A percentile compares a stretch with the other conserved stretches of the same genome.
Conservation (phyloP, 2,329 filamentous ascomycete genomes). For the Dothidotthia symphoricarpi region DNA sequence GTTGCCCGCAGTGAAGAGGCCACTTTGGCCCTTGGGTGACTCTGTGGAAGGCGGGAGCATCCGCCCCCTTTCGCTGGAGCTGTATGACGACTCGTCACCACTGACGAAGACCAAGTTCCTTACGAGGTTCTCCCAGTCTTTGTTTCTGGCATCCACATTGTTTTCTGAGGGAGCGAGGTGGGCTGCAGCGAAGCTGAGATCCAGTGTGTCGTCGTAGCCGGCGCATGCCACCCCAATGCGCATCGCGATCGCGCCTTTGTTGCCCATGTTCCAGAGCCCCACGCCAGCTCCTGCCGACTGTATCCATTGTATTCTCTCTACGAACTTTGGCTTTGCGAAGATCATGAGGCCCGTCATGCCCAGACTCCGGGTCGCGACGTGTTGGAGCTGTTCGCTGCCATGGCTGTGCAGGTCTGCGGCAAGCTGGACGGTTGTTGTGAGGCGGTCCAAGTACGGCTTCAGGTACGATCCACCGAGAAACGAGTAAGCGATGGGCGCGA, state of each 20-base stretch:
- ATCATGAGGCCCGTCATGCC: slow-evolving; percentile 90
- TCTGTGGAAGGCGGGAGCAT: slow-evolving; percentile 23
- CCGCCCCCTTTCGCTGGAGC: slow-evolving; percentile 33
- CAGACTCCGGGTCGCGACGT: slow-evolving; percentile 69
- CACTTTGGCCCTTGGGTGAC: slow-evolving; percentile 48
- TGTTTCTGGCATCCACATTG: slow-evolving; percentile 71
- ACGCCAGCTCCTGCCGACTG: slow-evolving; percentile 81
- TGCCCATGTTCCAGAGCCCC: slow-evolving; percentile 84
- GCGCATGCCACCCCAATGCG: slow-evolving; percentile 60
- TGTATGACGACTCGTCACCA: slow-evolving; percentile 32
- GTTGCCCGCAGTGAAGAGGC: slow-evolving; percentile 71
- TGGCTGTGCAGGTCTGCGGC: slow-evolving; percentile 55
- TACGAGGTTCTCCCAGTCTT: slow-evolving; percentile 85
- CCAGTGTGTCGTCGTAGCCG: slow-evolving; percentile 49
- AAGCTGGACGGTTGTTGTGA: slow-evolving; percentile 68
- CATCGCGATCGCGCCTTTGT: slow-evolving; percentile 88
- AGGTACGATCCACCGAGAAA: slow-evolving; percentile 84
- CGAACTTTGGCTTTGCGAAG: slow-evolving; percentile 65
- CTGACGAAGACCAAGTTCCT: slow-evolving; percentile 71
- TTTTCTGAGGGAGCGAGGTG: slow-evolving; percentile 88
- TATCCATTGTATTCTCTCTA: slow-evolving; percentile 61
- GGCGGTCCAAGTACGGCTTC: slow-evolving; percentile 69
- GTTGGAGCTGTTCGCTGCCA: slow-evolving; percentile 59
- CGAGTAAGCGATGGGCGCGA: slow-evolving; percentile 77
- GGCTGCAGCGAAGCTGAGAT: slow-evolving; percentile 81